Evolutionary conservation across 2,329 filamentous ascomycete genomes (phyloP), one percentile per base, ranked within the genome.

Genomic region (Clarireedia paspali): DNA sequence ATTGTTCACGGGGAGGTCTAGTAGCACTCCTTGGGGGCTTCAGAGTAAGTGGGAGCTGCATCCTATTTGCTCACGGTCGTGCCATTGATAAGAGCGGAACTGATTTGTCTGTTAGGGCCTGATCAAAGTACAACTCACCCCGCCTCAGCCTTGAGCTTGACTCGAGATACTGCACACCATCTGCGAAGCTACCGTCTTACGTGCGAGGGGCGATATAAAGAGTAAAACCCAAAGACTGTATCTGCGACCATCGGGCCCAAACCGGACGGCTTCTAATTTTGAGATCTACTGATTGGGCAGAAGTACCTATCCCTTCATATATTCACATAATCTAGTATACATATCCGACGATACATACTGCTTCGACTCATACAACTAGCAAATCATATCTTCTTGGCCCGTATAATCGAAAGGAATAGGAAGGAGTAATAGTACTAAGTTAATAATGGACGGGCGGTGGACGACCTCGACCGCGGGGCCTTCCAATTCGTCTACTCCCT

Each of bases 401-500:
- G 17, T 17, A 44, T 44, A 24, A 17, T 20, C 12, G 12, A 12
- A 14, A 12, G 3, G 12, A 34, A 34, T 12, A 34, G 10, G 30
- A 44, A n/a, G 40, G 40, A 44, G 12, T 12, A 24, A 23, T 17
- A 23, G 24, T 14, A 17, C 40, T 20, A 44, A 44, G 17, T 44
- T 23, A 44, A 55, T 5, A 17, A 55, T 55, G 53, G 47, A 50
- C 36, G 53, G 36, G 3, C 53, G 26, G 20, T 45, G 53, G 53
- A 30, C 34, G 12, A 27, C 47, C 45, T 34, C 53, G 24, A 42
- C 30, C 17, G 47, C 15, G 14, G 27, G 47, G 3, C 39, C 47
- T 26, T 55, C 52, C 24, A 55, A 26, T 36, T 12, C 36, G 17
- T 42, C 46, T 6, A 7, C 46, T 20, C 17, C 45, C 27, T 20